These are phyloP conservation scores for Solanum arcanum DNA, from an alignment of 257 asterid genomes.

Conservation along the genomic window DNA sequence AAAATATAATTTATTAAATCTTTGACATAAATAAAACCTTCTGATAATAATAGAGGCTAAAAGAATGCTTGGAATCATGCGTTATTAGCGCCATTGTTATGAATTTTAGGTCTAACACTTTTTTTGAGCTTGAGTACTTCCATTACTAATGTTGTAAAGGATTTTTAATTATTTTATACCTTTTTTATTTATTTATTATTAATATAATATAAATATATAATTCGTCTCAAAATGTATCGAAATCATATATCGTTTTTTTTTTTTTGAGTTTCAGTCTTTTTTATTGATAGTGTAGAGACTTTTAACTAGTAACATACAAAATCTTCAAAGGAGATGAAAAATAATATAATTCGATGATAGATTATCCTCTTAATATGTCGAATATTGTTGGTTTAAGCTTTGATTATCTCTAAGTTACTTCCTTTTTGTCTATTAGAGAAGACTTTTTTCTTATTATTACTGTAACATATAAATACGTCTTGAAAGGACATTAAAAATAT, in stretches of 20 bases:
- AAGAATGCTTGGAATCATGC: neutral
- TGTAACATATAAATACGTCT: neutral
- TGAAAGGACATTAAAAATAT: neutral
- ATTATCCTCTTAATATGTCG: too few relatives aligned
- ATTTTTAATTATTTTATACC: too few relatives aligned
- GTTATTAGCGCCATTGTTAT: neutral
- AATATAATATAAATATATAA: too few relatives aligned
- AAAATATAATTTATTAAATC: neutral
- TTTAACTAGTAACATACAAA: too few relatives aligned
- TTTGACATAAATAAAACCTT: neutral
- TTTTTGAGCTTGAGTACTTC: neutral
- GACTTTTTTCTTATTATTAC: neutral
- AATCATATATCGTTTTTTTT: neutral
- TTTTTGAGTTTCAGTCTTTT: neutral
- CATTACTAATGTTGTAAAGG: neutral
- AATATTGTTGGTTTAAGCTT: too few relatives aligned
- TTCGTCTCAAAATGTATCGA: neutral
- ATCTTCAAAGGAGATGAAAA: too few relatives aligned
- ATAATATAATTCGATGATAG: too few relatives aligned
- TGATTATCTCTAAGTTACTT: too few relatives aligned
- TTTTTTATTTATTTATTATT: too few relatives aligned
- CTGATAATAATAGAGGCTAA: neutral
- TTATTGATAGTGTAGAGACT: neutral
- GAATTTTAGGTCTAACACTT: neutral
- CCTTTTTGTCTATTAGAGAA: too few relatives aligned